Percentiles rank a stretch among this genome's conserved stretches.
Evolutionary conservation across 2,329 filamentous ascomycete genomes (phyloP).

Genomic region (Neonectria coccinea): DNA sequence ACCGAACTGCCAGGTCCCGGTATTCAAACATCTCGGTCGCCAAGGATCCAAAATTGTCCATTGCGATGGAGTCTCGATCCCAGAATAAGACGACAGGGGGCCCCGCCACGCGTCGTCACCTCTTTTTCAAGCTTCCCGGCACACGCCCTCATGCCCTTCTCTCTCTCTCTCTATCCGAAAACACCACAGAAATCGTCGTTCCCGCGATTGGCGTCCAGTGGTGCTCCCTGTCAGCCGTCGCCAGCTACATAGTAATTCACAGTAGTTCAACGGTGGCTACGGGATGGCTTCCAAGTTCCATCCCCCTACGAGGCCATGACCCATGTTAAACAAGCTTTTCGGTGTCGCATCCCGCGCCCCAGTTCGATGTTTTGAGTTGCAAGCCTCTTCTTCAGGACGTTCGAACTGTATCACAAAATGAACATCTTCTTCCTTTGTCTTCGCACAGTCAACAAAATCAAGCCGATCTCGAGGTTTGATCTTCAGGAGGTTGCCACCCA

Average conservation of each 20-base stretch:
- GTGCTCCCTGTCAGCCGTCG: slow-evolving; percentile 26
- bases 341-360: slow-evolving; percentile 3
- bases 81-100: background rate
- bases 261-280: slow-evolving; percentile 6
- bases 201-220: slow-evolving; percentile 34
- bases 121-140: background rate
- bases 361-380: background rate
- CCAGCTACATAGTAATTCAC: background rate
- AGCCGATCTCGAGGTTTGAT: slow-evolving; percentile 27
- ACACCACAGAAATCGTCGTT: slow-evolving; percentile 25
- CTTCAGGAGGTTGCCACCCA: slow-evolving; percentile 33
- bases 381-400: background rate
- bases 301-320: background rate
- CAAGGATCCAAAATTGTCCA: slow-evolving; percentile 5
- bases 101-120: slow-evolving; percentile 5
- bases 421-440: too few species aligned
- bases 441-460: background rate
- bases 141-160: slow-evolving; percentile 8
- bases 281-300: background rate
- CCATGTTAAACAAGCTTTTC: background rate
- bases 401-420: too few species aligned
- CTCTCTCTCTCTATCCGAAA: slow-evolving; percentile 8
- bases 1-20: background rate
- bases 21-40: background rate
- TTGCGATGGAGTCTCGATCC: background rate